Evolutionary conservation across 768 basidiomycete genomes (phyloP), one percentile per base, ranked within the genome.

Genomic region (Phanerochaete sordida): DNA sequence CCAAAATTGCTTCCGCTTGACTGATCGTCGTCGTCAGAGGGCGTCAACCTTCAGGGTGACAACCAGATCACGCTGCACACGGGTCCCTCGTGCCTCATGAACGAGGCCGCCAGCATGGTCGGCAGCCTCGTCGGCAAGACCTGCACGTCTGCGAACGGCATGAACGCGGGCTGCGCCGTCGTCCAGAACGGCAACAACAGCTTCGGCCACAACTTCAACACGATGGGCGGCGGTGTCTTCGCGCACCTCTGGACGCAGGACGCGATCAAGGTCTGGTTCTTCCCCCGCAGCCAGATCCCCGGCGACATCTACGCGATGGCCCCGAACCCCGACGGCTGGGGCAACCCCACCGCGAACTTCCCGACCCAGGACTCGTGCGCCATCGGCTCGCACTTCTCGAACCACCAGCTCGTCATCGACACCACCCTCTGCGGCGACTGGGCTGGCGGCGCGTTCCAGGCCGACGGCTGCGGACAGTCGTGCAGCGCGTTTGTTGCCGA

Each of bases 201-300:
- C 16, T 81, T 74, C 65, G 81, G 81, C 27, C 72, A 70, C 19
- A 72, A 67, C 16, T 77, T 81, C 69, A 79, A 80, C 63, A 66
- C 55, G 21, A 70, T 66, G 28, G 78, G 75, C 27, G 81, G 81
- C 13, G 81, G 80, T 33, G 77, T 82, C 30, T 82, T 68, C 57
- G 79, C 76, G 21, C 73, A 74, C 53, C 65, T 75, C 56, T 72
- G 75, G 63, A 72, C 76, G 58, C 63, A 61, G 16, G 62, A 67
- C 35, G 82, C 78, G 13, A 76, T 84, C 60, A 66, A 68, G 27
- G 75, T 82, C 61, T 85, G 82, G 77, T 74, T 73, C 72, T 81
- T 79, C 70, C 61, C 67, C 44, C 72, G 79, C 59, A 62, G 61
- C 57, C 63, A 61, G 23, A 69, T 77, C 45, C 77, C 77, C 9